phyloP scores from a whole-genome alignment of 2,329 filamentous ascomycete species.

The Colletotrichum lini region DNA sequence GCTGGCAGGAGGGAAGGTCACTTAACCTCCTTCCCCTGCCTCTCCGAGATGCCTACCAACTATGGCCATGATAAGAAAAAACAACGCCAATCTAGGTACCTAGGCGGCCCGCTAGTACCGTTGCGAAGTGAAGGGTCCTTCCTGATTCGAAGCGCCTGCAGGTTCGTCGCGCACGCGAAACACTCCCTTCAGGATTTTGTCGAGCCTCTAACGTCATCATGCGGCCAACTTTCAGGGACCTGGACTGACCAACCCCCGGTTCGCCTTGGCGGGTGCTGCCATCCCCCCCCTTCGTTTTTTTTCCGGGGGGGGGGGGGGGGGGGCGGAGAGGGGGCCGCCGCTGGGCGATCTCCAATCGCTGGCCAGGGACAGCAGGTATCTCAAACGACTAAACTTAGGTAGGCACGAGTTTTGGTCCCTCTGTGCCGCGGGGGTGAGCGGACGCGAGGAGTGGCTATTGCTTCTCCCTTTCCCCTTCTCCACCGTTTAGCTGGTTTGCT shows the following conservation, averaged over 20 bases:
- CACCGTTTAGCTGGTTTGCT: neutral
- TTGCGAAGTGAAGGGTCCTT: neutral
- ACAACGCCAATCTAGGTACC: neutral
- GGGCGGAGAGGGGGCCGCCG: too few relatives aligned
- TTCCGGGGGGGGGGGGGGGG: neutral
- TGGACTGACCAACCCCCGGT: neutral
- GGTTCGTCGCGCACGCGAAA: neutral
- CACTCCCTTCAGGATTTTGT: neutral
- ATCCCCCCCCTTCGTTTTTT: too few relatives aligned
- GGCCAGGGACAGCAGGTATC: neutral
- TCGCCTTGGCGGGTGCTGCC: neutral
- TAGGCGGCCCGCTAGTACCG: neutral
- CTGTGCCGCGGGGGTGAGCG: neutral
- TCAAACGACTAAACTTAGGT: neutral
- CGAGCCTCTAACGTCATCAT: constrained; percentile 39
- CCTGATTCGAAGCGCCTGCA: constrained; percentile 1
- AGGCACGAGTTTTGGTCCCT: neutral
- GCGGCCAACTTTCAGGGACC: constrained; percentile 23
- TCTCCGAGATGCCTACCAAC: neutral
- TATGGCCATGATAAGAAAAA: neutral
- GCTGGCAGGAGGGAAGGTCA: neutral
- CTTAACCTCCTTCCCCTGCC: neutral
- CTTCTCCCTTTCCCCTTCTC: too few relatives aligned
- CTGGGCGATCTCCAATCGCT: neutral
- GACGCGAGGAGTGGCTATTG: too few relatives aligned